These are phyloP conservation scores for Pythium plurisporium DNA, from an alignment of 352 stramenopile genomes.

Conservation along the genomic window DNA sequence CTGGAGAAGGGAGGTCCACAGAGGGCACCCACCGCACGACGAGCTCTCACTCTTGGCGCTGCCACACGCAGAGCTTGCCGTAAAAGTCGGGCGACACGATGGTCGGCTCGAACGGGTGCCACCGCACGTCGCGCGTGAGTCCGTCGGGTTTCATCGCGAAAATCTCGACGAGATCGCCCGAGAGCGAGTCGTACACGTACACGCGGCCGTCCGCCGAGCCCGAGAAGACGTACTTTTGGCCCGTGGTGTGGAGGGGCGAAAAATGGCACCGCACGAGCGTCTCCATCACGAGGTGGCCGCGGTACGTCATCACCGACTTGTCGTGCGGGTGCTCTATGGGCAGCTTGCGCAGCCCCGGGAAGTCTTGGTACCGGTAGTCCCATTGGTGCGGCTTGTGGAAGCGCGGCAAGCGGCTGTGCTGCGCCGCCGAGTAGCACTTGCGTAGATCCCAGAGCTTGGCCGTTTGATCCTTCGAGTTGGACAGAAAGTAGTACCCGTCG, in stretches of 20 bases:
- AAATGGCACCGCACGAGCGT: conserved; percentile 85
- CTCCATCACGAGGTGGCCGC: conserved; percentile 73
- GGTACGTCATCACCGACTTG: conserved; percentile 81
- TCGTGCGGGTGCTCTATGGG: conserved; percentile 68
- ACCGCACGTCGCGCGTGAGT: conserved; percentile 78
- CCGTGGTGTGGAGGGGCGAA: conserved; percentile 81
- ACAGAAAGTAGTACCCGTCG: conserved; percentile 86
- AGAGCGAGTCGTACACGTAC: conserved; percentile 79
- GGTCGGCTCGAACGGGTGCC: conserved; percentile 76
- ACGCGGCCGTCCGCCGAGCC: conserved; percentile 78
- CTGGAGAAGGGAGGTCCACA: too few species aligned
- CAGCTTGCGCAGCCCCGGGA: conserved; percentile 49
- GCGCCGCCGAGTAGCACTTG: conserved; percentile 58
- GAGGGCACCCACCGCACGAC: too few species aligned
- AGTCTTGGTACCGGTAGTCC: conserved; percentile 83
- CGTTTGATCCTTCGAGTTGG: conserved; percentile 84
- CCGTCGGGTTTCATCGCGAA: conserved; percentile 78
- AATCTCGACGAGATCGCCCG: conserved; percentile 65
- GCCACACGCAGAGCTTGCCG: conserved; percentile 81
- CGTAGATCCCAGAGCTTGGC: conserved; percentile 83
- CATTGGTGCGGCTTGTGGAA: conserved; percentile 58
- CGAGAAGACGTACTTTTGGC: conserved; percentile 84
- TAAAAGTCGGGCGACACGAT: conserved; percentile 86
- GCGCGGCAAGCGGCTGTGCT: conserved; percentile 35
- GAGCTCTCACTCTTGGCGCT: conserved; percentile 39